Evolutionary conservation across 768 basidiomycete species (phyloP), one percentile per base, ranked within the genome.

Genomic region (Pleurotus cornucopiae): DNA sequence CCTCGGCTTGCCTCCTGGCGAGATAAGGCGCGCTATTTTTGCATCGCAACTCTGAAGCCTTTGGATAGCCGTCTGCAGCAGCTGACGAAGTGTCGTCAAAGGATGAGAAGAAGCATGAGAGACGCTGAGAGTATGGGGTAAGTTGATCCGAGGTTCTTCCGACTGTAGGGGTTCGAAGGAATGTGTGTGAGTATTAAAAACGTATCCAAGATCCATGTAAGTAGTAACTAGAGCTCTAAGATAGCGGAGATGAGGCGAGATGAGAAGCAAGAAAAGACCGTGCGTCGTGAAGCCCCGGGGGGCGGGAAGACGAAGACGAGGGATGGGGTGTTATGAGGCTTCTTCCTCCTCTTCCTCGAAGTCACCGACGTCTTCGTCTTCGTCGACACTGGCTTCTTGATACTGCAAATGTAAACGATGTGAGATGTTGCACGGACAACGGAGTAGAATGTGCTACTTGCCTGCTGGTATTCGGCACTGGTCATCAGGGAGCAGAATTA

Each of bases 381-480:
- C 72, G 7, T 74, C 79, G 2, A 70, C 64, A 1, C 63, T 71
- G 13, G 84, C 84, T 64, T 86, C 84, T 69, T 86, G 85, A 62
- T 85, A 86, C 79, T 86, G 60, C 48, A 57, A 56, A 25, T 40
- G 43, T 58, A 41, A 56, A 43, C 12, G 30, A 34, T 9, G 6
- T 34, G 0, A 34, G 30, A 34, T 11, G 11, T 34, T 11, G 30
- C 30, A 34, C 30, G 44, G 52, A 43, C 3, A 18, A 21, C 18
- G 18, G 30, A 16, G n/a, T 43, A 7, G 23, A 5, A 39, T 13
- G 51, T 23, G 46, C 2, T 47, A 53, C 71, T 60, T 62, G 84
- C 88, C 78, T 91, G 91, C 67, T 94, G 91, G 73, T 96, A 96
- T 67, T 98, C 94, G 55, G 91, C 81, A 57, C 89, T 91, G 52